Evolutionary conservation across 140 eudicot species (phyloP), one percentile per base, ranked within the genome.

Genomic region (Bidens hawaiensis): DNA sequence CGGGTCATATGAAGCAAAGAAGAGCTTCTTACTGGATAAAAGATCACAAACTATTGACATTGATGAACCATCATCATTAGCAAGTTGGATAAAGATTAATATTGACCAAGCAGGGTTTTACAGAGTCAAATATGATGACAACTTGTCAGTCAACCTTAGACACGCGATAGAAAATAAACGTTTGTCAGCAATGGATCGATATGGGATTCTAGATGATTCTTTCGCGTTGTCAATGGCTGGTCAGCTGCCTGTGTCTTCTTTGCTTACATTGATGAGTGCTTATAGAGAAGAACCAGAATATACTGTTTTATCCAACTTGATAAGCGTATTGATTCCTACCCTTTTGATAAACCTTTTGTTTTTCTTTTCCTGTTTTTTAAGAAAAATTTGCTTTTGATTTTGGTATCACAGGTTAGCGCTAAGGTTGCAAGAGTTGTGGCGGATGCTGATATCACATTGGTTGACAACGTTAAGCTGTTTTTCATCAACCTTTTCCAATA

Each of bases 171-270:
- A 89, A 81, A 83, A 26, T 56, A 89, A 85, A 67, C 2, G 17
- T 24, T 71, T 89, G 75, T 82, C 97, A 3, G 77, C 88, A 57
- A 80, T 69, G 71, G 97, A 89, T 70, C 75, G 84, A 93, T 83
- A 83, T 53, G 99, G 99, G 43, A 72, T 94, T 65, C 71, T 94
- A 71, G 99, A 94, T 55, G 97, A 94, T 43, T 79, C 90, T 3
- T 81, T 61, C 79, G 96, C 99, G 30, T 80, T 94, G 59, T 94
- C 88, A 51, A 85, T 81, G 94, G 90, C 88, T 67, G 85, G 95
- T 55, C 85, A 88, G 70, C 85, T 78, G 68, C 72, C 95, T 18
- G 64, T 88, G 75, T 75, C 87, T 23, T 88, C 97, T 68, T 80
- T 94, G 80, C 94, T 94, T 54, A 76, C 95, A 21, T 71, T 88